These are phyloP conservation scores for Hymenoscyphus albidus DNA, from an alignment of 2,329 filamentous ascomycete genomes.

Conservation along the genomic window DNA sequence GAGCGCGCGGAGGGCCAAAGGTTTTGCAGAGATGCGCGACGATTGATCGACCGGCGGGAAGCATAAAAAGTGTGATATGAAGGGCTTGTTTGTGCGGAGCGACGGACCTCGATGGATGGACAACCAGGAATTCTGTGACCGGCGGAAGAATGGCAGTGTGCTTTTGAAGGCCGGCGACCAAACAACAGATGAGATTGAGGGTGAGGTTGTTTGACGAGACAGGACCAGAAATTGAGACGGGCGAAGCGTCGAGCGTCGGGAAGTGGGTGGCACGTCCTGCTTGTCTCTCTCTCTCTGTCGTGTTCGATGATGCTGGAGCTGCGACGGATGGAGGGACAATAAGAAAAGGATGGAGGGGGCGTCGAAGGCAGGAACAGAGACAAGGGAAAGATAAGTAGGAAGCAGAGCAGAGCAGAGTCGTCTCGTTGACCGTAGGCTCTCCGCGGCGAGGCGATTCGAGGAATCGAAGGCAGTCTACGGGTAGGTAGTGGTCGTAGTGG, in stretches of 20 bases:
- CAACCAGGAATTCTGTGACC: slow-evolving; percentile 14
- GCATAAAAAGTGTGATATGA: slow-evolving; percentile 13
- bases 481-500: not conserved
- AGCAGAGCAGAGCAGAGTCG: not conserved
- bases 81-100: slow-evolving; percentile 4
- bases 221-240: not conserved
- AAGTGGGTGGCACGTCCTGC: not conserved
- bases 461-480: not conserved
- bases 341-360: not conserved
- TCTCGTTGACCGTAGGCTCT: slow-evolving; percentile 1
- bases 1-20: slow-evolving; percentile 7
- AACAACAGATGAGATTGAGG: not conserved
- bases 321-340: not conserved
- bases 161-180: not conserved
- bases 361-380: not conserved
- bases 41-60: slow-evolving; percentile 10
- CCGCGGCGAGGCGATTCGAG: not conserved
- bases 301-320: not conserved
- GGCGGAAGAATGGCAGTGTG: not conserved
- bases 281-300: not conserved
- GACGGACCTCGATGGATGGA: slow-evolving; percentile 20
- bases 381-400: not conserved
- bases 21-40: slow-evolving; percentile 22
- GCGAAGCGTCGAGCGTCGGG: not conserved
- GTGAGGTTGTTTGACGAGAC: not conserved